Percentiles rank a stretch among this genome's conserved stretches.
Conservation (phyloP, 169 alveolate genomes). For the Eimeria necatrix region DNA sequence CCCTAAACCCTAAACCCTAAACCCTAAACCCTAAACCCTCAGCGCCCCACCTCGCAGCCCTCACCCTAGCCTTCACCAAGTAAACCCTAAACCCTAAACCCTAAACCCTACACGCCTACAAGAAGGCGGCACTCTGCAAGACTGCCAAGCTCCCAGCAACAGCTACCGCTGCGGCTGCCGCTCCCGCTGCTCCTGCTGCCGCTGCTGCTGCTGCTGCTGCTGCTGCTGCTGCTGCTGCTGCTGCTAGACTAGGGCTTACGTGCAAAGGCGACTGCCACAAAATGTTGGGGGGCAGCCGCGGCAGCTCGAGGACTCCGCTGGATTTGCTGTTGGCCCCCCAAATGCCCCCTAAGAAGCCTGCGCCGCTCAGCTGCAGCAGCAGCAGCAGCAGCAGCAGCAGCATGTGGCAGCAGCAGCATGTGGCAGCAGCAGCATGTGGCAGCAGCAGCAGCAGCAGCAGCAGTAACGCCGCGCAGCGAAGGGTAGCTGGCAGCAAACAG, state of each 20-base stretch:
- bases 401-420: background rate
- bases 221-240: conserved; percentile 9
- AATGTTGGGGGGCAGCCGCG: conserved; percentile 22
- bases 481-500: too few relatives aligned
- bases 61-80: too few relatives aligned
- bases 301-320: conserved; percentile 9
- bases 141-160: too few relatives aligned
- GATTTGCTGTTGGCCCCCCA: conserved; percentile 46
- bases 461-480: too few relatives aligned
- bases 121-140: too few relatives aligned
- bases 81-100: conserved; percentile 16
- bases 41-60: too few relatives aligned
- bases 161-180: background rate
- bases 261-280: conserved; percentile 38
- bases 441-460: background rate
- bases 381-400: conserved; percentile 49
- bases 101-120: background rate
- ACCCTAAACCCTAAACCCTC: too few relatives aligned
- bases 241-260: background rate
- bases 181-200: background rate
- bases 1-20: conserved; percentile 42
- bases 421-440: background rate
- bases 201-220: conserved; percentile 28
- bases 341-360: conserved; percentile 30
- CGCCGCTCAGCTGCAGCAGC: conserved; percentile 55